Conservation (phyloP, 305 asterid genomes). For the Fraxinus latifolia region DNA sequence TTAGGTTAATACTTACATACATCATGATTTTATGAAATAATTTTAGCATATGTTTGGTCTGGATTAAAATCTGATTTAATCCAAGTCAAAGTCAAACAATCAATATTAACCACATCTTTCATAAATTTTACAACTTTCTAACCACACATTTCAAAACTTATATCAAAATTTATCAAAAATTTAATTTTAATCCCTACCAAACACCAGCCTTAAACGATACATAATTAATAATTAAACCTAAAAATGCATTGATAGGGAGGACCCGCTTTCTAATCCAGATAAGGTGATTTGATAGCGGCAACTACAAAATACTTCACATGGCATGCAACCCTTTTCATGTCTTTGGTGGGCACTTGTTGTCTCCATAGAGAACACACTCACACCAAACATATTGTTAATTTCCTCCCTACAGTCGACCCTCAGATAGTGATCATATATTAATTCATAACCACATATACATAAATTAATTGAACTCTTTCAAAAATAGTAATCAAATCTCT, state of each 20-base stretch:
- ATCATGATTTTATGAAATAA: background rate
- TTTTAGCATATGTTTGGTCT: background rate
- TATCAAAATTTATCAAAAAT: too few species aligned
- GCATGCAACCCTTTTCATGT: background rate
- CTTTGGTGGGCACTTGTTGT: background rate
- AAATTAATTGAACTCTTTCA: background rate
- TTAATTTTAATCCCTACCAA: too few species aligned
- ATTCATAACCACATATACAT: background rate
- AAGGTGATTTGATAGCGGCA: constrained; percentile 1
- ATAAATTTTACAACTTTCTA: too few species aligned
- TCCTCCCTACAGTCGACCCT: background rate
- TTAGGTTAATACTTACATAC: background rate
- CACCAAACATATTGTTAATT: background rate
- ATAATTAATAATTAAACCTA: background rate
- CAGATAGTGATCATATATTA: background rate
- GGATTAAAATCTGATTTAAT: too few species aligned
- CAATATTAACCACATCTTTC: too few species aligned
- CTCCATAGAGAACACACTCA: background rate
- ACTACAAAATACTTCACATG: background rate
- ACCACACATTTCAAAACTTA: too few species aligned
- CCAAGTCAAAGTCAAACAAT: too few species aligned
- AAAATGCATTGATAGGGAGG: background rate
- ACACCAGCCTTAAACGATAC: background rate
- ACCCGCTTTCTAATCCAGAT: background rate
- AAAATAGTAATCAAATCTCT: background rate